Base-by-base conservation (phyloP, 805 yeast species). In the Grigorovia yakushimaensis region DNA sequence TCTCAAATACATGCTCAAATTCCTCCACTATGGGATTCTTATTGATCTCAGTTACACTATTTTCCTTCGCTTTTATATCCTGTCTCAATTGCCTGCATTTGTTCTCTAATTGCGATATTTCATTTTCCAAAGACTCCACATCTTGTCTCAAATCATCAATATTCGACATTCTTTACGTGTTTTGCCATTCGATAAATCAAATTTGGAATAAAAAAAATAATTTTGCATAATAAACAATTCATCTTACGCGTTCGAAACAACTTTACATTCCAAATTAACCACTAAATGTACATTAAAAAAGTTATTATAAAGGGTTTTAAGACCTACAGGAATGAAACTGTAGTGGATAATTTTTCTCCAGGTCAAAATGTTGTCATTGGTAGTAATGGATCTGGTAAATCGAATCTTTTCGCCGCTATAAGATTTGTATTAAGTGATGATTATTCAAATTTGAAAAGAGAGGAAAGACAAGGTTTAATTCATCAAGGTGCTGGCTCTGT, bases 321-420 rank as follows among this genome's bases (percentile, higher is more conserved):
- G 67, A 88, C 98, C 52, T 91, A 88, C 63, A 84, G 84, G 66
- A 83, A 85, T 57, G 81, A 87, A 39, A 85, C 96, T 0, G 74
- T 79, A 4, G 77, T 89, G 11, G 93, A 84, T 39, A 72, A 78
- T 15, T 70, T 93, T 30, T 83, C 94, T 1, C 91, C 95, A 0
- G 78, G 79, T 47, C 84, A 82, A 59, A 91, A 91, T 66, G 94
- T 91, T 19, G 80, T 84, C 15, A 88, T 89, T 30, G 97, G 97
- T 2, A 70, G 95, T 44, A 89, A 89, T 66, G 97, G 97, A n/a
- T 85, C 96, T 8, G 98, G 98, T 8, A 91, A 93, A 63, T 86
- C 96, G 39, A 91, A 93, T 64, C 84, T 91, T 67, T 93, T 91
- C 64, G 88, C 96, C 15, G 98, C 98, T 10, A 84, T 91, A 48